Base-by-base conservation (phyloP, 208 protist species). In the Leptomonas seymouri region DNA sequence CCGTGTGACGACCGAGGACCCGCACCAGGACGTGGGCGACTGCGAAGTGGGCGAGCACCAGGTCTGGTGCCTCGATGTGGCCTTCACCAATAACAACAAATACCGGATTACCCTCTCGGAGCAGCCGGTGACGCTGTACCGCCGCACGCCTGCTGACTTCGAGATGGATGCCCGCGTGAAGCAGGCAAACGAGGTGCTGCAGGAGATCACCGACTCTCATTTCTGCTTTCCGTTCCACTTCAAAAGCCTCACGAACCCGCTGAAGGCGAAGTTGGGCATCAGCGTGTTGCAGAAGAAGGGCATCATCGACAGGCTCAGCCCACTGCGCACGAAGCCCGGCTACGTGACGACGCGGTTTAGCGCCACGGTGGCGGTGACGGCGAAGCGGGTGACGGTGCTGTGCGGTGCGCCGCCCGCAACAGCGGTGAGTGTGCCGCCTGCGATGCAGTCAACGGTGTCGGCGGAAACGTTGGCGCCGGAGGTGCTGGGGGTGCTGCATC, bases 1-100 rank as follows among this genome's bases (percentile, higher is more conserved):
- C 28, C 87, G 91, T 21, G 81, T 96, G 11, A 81, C 78, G 27
- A 46, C 53, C 25, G 59, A 73, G 36, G 80, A 74, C 27, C 87
- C 91, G 25, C 96, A 98, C 23, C 93, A 98, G 77, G 91, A 98
- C 72, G 93, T 98, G 5, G 93, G 91, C 31, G 88, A 96, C 2
- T 93, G 89, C 69, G 74, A 81, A 72, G 58, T 96, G 28, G 80
- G 71, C 27, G 67, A 81, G 44, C 80, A 86, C 44, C 84, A 95
- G 72, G 90, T 96, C 27, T 97, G 93, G 91, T 91, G 80, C 34
- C 75, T 97, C 30, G 93, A 97, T 74, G 80, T 97, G 0, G 90
- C 90, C 61, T 95, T 96, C 59, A 96, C 89, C 18, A 96, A 93
- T 70, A 73, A 78, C 41, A 45, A 77, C 60, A 78, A 27, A 49